Percentiles rank a stretch among this genome's conserved stretches.
Conservation (phyloP, 2,329 filamentous ascomycete species). For the Periconia digitata region DNA sequence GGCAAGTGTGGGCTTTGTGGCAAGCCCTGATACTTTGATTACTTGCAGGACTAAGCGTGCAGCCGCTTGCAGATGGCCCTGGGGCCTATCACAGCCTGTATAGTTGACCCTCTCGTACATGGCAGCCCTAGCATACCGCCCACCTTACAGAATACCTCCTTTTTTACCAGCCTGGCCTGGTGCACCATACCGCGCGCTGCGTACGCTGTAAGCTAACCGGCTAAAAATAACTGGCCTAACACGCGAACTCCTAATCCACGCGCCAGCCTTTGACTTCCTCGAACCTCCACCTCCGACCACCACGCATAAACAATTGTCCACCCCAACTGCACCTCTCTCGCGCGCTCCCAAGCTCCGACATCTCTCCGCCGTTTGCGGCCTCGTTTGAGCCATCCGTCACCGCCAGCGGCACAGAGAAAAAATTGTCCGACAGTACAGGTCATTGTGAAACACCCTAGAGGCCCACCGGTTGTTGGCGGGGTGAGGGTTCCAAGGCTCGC, state of each 20-base stretch:
- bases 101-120: too few relatives aligned
- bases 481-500: slow-evolving; percentile 15
- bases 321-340: neutral
- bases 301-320: neutral
- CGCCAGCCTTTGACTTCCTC: neutral
- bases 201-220: neutral
- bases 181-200: too few relatives aligned
- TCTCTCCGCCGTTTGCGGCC: neutral
- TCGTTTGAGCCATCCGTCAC: neutral
- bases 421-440: slow-evolving; percentile 17
- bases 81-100: too few relatives aligned
- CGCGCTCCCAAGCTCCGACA: neutral
- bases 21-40: too few relatives aligned
- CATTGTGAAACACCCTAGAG: slow-evolving; percentile 19
- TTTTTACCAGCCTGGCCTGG: too few relatives aligned
- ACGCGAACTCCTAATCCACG: neutral
- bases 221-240: neutral
- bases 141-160: too few relatives aligned
- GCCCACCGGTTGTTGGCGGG: slow-evolving; percentile 20
- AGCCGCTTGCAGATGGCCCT: too few relatives aligned
- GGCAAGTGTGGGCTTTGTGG: too few relatives aligned
- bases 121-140: too few relatives aligned
- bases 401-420: slow-evolving; percentile 3
- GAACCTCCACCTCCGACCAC: neutral
- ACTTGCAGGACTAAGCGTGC: too few relatives aligned